Evolutionary conservation across 257 asterid species (phyloP).

Genomic region (Solanum sejunctum): DNA sequence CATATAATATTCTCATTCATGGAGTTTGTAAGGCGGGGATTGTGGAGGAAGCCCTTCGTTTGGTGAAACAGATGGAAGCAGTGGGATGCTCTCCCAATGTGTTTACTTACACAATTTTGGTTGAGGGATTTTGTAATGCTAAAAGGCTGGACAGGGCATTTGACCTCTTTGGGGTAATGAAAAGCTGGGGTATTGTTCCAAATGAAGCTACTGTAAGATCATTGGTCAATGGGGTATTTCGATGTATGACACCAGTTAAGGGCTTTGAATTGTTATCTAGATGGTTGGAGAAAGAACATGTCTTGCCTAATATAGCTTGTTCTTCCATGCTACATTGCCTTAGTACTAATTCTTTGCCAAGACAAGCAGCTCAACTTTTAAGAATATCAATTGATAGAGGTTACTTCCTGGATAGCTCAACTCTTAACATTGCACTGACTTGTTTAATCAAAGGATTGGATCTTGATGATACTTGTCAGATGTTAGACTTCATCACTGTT

Average conservation of each 20-base stretch:
- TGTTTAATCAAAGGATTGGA: slow-evolving; percentile 59
- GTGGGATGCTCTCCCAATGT: slow-evolving; percentile 57
- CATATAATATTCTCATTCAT: slow-evolving; percentile 75
- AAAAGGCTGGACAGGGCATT: slow-evolving; percentile 55
- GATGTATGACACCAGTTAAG: slow-evolving; percentile 29
- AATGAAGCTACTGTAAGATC: slow-evolving; percentile 83
- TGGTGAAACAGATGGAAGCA: slow-evolving; percentile 82
- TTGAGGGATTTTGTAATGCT: slow-evolving; percentile 73
- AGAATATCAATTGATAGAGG: slow-evolving; percentile 33
- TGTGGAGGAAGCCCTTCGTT: slow-evolving; percentile 78
- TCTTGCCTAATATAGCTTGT: slow-evolving; percentile 52
- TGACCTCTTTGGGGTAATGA: slow-evolving; percentile 52
- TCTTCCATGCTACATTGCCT: slow-evolving; percentile 48
- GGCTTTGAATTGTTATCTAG: slow-evolving; percentile 38
- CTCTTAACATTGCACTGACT: slow-evolving; percentile 39
- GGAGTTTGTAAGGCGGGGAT: slow-evolving; percentile 91
- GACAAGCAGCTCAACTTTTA: slow-evolving; percentile 37
- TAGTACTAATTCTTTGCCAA: slow-evolving; percentile 34
- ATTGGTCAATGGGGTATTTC: slow-evolving; percentile 67
- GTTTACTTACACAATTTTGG: slow-evolving; percentile 63
- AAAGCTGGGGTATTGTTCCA: slow-evolving; percentile 44
- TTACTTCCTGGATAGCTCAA: slow-evolving; percentile 49
- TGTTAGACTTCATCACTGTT: slow-evolving; percentile 40
- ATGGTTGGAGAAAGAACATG: slow-evolving; percentile 46
- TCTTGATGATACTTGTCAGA: slow-evolving; percentile 44